Conservation (phyloP, 1,284 basidiomycete species). For the Ustilago trichophora region DNA sequence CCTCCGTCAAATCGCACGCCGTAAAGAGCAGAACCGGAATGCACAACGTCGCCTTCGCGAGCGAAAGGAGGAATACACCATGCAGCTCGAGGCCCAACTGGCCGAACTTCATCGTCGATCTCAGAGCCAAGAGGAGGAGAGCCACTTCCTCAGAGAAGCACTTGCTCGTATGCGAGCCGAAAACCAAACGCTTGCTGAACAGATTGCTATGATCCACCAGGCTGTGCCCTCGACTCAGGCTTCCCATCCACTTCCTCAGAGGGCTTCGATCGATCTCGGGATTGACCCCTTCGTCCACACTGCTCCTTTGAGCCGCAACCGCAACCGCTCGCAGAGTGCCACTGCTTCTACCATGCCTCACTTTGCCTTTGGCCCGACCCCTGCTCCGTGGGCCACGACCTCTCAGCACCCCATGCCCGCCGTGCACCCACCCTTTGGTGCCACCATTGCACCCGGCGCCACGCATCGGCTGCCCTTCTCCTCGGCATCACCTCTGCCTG, state of each 20-base stretch:
- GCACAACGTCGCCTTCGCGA: conserved; percentile 49
- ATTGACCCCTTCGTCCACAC: conserved; percentile 20
- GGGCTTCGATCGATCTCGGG: conserved; percentile 36
- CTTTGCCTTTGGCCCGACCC: conserved; percentile 6
- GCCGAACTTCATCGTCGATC: conserved; percentile 42
- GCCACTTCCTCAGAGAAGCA: conserved; percentile 37
- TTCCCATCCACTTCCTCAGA: conserved; percentile 31
- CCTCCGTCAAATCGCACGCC: conserved; percentile 41
- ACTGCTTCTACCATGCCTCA: conserved; percentile 24
- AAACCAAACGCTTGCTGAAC: conserved; percentile 36
- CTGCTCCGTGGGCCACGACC: conserved; percentile 24
- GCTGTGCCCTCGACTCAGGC: conserved; percentile 31
- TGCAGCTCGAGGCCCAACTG: conserved; percentile 47
- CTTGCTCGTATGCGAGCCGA: conserved; percentile 45
- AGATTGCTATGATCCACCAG: conserved; percentile 33
- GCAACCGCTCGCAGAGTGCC: conserved; percentile 38
- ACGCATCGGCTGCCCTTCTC: conserved; percentile 20
- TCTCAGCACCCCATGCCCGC: conserved; percentile 10
- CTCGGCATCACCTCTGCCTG: conserved; percentile 3
- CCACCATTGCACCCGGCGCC: conserved; percentile 21
- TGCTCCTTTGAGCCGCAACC: conserved; percentile 12
- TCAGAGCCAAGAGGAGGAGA: conserved; percentile 45
- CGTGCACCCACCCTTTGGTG: conserved; percentile 19
- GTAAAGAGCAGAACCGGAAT: conserved; percentile 51
- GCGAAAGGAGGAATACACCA: conserved; percentile 48